phyloP scores from a whole-genome alignment of 768 basidiomycete species.

The Asterophora parasitica region DNA sequence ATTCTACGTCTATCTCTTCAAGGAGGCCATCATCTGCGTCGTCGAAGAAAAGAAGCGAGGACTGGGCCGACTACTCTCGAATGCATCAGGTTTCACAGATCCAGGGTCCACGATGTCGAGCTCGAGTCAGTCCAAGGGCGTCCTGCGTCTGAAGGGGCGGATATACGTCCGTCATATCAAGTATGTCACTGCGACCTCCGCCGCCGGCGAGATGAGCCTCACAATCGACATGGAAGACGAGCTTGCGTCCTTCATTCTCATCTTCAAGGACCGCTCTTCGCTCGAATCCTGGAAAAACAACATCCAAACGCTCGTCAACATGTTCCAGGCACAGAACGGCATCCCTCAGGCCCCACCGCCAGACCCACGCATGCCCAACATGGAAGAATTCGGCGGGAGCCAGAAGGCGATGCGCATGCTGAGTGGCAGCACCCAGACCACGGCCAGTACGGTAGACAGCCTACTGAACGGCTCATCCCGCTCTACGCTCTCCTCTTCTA shows the following conservation, averaged over 20 bases:
- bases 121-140: conserved; percentile 49
- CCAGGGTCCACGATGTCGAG: conserved; percentile 37
- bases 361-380: conserved; percentile 41
- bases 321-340: conserved; percentile 57
- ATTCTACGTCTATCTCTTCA: conserved; percentile 96
- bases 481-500: conserved; percentile 70
- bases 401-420: conserved; percentile 76
- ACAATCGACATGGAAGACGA: conserved; percentile 99
- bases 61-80: conserved; percentile 67
- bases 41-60: conserved; percentile 91
- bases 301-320: conserved; percentile 71
- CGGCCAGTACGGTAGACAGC: conserved; percentile 62
- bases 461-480: conserved; percentile 62
- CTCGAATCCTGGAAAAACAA: conserved; percentile 86
- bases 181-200: conserved; percentile 76
- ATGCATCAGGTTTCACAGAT: conserved; percentile 53
- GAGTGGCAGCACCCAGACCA: conserved; percentile 68
- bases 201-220: conserved; percentile 80
- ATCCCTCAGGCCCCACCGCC: conserved; percentile 28
- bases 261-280: conserved; percentile 87
- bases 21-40: conserved; percentile 98
- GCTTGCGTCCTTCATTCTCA: conserved; percentile 91
- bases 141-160: conserved; percentile 87
- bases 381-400: conserved; percentile 77
- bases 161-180: conserved; percentile 96